Percentiles rank a stretch among this genome's conserved stretches.
phyloP scores from a whole-genome alignment of 2,329 filamentous ascomycete species.

The Aspergillus fumigatus region DNA sequence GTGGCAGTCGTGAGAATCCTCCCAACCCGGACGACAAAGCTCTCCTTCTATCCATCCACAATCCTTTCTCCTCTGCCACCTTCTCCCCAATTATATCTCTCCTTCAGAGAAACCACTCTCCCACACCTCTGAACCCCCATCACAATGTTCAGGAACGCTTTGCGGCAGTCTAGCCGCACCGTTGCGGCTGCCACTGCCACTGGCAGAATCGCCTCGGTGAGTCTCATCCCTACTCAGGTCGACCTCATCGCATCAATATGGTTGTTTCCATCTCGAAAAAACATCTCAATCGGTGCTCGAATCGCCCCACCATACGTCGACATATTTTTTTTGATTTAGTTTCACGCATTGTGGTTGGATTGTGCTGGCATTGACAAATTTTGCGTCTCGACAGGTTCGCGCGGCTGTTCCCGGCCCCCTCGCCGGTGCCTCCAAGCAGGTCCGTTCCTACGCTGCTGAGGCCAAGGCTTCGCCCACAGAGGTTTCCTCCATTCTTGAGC shows the following conservation, averaged over 20 bases:
- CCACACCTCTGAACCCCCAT: conserved; percentile 40
- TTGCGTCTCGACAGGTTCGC: conserved; percentile 63
- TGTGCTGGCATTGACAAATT: conserved; percentile 48
- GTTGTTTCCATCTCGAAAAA: conserved; percentile 29
- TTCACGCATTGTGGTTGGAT: conserved; percentile 30
- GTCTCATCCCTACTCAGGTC: conserved; percentile 53
- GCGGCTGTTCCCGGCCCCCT: conserved; percentile 74
- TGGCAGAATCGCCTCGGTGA: conserved; percentile 90
- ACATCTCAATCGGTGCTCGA: conserved; percentile 27
- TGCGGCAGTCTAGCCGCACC: conserved; percentile 93
- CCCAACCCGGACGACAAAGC: conserved; percentile 39
- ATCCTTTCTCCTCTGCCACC: conserved; percentile 38
- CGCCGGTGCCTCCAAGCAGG: conserved; percentile 65
- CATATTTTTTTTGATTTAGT: conserved; percentile 19
- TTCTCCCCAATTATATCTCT: conserved; percentile 40
- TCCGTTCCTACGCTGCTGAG: conserved; percentile 85
- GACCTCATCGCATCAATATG: conserved; percentile 29
- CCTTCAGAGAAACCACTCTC: conserved; percentile 40
- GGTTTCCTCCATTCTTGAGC: conserved; percentile 98
- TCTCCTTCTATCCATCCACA: conserved; percentile 41
- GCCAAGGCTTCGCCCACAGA: conserved; percentile 95
- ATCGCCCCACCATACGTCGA: conserved; percentile 20
- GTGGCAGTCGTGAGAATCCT: conserved; percentile 38
- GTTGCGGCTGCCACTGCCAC: conserved; percentile 89
- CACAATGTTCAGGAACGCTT: conserved; percentile 96